These are phyloP conservation scores for Aspergillus diversus DNA, from an alignment of 495 filamentous ascomycete genomes.

Conservation along the genomic window DNA sequence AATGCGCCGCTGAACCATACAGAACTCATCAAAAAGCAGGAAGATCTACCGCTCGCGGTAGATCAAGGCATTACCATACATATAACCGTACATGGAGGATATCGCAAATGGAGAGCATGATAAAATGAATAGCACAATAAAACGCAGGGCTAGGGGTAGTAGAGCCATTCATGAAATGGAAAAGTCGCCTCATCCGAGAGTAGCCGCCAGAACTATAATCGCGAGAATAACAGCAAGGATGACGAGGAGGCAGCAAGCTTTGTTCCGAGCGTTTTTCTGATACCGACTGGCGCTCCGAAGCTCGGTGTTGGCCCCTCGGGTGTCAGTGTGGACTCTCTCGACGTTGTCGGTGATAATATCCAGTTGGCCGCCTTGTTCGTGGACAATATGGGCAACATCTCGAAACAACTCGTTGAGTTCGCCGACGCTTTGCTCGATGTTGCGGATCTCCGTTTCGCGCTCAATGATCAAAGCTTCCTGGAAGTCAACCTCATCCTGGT, in stretches of 20 bases:
- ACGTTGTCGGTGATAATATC: slow-evolving; percentile 91
- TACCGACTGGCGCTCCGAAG: slow-evolving; percentile 80
- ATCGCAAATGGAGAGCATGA: slow-evolving; percentile 26
- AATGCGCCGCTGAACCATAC: slow-evolving; percentile 21
- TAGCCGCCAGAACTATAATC: slow-evolving; percentile 84
- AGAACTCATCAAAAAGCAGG: slow-evolving; percentile 13
- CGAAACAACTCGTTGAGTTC: slow-evolving; percentile 96
- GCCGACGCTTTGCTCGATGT: slow-evolving; percentile 93
- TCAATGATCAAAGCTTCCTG: slow-evolving; percentile 94
- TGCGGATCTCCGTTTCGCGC: slow-evolving; percentile 92
- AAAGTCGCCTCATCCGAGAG: slow-evolving; percentile 54
- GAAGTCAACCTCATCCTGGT: slow-evolving; percentile 96
- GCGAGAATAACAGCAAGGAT: slow-evolving; percentile 86
- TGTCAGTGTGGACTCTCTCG: slow-evolving; percentile 75
- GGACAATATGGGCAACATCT: slow-evolving; percentile 94
- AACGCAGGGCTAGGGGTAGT: not conserved
- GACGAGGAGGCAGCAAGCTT: slow-evolving; percentile 89
- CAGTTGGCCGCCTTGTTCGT: slow-evolving; percentile 87
- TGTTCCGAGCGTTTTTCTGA: slow-evolving; percentile 90
- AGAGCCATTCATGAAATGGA: slow-evolving; percentile 10
- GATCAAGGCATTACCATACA: slow-evolving; percentile 16
- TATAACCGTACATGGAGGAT: slow-evolving; percentile 28
- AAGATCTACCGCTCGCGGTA: slow-evolving; percentile 10
- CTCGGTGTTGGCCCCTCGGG: slow-evolving; percentile 82
- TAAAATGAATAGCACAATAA: slow-evolving; percentile 16